Evolutionary conservation across 202 grass and related monocot species (phyloP).

Genomic region (Dendrocalamus latiflorus): DNA sequence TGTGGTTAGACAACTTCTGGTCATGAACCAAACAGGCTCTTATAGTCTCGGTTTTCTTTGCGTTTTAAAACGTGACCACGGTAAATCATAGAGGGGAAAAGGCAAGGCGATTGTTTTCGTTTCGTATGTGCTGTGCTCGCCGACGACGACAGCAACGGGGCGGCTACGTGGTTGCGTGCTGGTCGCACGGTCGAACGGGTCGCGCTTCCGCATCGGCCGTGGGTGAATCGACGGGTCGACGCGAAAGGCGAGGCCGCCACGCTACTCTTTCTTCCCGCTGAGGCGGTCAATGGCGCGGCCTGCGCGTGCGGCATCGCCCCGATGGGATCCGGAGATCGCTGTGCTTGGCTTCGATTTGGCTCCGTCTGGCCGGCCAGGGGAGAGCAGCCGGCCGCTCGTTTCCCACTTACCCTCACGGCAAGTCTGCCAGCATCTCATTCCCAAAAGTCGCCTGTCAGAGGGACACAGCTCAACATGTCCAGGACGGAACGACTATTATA

Average conservation of each 20-base stretch:
- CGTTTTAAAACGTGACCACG: neutral
- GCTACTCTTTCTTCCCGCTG: neutral
- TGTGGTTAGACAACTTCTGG: too few relatives aligned
- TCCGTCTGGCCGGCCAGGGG: neutral
- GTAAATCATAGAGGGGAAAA: neutral
- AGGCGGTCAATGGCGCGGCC: constrained; percentile 15
- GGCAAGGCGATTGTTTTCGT: neutral
- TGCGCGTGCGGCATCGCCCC: neutral
- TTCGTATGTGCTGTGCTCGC: neutral
- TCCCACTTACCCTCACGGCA: neutral
- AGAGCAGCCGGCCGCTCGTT: neutral
- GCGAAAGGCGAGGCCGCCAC: constrained; percentile 24
- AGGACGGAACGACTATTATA: neutral
- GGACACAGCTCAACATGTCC: constrained; percentile 8
- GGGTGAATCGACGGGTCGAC: neutral
- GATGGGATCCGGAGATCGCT: neutral
- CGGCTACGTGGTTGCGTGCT: constrained; percentile 40
- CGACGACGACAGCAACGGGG: neutral
- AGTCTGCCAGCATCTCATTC: neutral
- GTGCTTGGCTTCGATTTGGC: neutral
- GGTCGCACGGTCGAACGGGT: neutral
- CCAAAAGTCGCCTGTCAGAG: neutral
- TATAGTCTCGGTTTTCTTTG: neutral
- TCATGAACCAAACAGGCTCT: too few relatives aligned
- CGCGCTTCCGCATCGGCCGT: neutral